Percentiles rank a stretch among this genome's conserved stretches.
Conservation (phyloP, 2,329 filamentous ascomycete species). For the Plectosphaerella sp. region DNA sequence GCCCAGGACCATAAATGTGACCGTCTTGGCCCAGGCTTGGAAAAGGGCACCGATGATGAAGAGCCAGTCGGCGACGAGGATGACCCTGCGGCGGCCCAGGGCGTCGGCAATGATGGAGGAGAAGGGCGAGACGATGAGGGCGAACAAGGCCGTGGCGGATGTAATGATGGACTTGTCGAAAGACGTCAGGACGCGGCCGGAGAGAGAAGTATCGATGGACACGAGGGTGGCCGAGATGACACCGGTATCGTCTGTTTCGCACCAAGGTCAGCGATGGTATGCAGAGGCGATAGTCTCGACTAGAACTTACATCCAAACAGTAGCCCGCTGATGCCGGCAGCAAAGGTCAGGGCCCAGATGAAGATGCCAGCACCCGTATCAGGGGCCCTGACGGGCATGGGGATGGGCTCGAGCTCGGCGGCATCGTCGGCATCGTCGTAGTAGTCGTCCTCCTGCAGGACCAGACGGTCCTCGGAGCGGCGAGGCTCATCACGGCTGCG, state of each 20-base stretch:
- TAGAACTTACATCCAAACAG: conserved; percentile 59
- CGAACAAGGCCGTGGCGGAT: conserved; percentile 63
- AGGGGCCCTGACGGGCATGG: conserved; percentile 10
- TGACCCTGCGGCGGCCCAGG: conserved; percentile 57
- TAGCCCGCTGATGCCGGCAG: conserved; percentile 63
- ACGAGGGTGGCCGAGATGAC: conserved; percentile 67
- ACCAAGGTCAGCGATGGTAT: conserved; percentile 1
- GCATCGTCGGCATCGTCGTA: conserved; percentile 17
- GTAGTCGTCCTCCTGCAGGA: conserved; percentile 17
- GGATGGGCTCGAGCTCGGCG: conserved; percentile 17
- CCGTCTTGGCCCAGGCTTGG: conserved; percentile 56
- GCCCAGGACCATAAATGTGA: conserved; percentile 62
- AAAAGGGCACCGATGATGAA: conserved; percentile 64
- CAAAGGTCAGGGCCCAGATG: conserved; percentile 58
- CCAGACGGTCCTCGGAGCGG: conserved; percentile 18
- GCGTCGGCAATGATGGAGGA: conserved; percentile 60
- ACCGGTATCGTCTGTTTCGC: conserved; percentile 56
- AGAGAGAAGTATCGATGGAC: conserved; percentile 57
- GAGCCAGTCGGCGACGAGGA: conserved; percentile 60
- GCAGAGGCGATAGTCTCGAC: no score
- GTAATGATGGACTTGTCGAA: conserved; percentile 69
- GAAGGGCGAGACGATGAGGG: conserved; percentile 59
- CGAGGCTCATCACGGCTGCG: neutral
- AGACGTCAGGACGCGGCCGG: conserved; percentile 50
- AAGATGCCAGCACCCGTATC: conserved; percentile 39